Evolutionary conservation across 169 alveolate genomes (phyloP).

Genomic region (Eimeria necatrix): DNA sequence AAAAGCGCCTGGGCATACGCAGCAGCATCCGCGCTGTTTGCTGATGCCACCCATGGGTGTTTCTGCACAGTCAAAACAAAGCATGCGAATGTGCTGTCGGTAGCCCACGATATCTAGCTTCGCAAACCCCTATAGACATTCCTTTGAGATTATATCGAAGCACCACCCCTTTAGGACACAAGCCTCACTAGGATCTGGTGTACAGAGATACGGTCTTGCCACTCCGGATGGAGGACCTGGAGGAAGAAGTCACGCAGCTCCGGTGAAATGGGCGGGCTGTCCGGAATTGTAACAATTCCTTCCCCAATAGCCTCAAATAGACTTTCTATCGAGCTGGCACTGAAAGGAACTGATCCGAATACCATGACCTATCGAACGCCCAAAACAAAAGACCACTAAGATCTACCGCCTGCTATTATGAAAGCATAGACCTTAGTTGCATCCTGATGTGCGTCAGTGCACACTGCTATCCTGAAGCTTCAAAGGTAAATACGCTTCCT

Average conservation of each 20-base stretch:
- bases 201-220: constrained; percentile 60
- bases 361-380: constrained; percentile 79
- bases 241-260: constrained; percentile 59
- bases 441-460: not conserved
- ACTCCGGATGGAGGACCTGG: constrained; percentile 61
- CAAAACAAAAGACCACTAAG: not conserved
- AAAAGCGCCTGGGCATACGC: constrained; percentile 53
- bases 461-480: not conserved
- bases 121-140: no score
- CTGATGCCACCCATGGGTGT: constrained; percentile 68
- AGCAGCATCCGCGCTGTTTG: constrained; percentile 22
- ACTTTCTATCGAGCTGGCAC: constrained; percentile 80
- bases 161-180: no score
- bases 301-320: constrained; percentile 83
- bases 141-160: no score
- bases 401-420: not conserved
- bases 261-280: constrained; percentile 70
- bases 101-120: no score
- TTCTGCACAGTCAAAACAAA: constrained; percentile 21
- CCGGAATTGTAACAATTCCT: constrained; percentile 78
- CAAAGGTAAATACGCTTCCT: not conserved
- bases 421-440: no score
- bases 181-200: constrained; percentile 64
- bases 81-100: no score
- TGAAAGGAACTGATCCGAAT: constrained; percentile 86